A percentile compares a stretch with the other conserved stretches of the same genome.
phyloP scores from a whole-genome alignment of 495 filamentous ascomycete genomes.

The Diplogelasinospora grovesii region DNA sequence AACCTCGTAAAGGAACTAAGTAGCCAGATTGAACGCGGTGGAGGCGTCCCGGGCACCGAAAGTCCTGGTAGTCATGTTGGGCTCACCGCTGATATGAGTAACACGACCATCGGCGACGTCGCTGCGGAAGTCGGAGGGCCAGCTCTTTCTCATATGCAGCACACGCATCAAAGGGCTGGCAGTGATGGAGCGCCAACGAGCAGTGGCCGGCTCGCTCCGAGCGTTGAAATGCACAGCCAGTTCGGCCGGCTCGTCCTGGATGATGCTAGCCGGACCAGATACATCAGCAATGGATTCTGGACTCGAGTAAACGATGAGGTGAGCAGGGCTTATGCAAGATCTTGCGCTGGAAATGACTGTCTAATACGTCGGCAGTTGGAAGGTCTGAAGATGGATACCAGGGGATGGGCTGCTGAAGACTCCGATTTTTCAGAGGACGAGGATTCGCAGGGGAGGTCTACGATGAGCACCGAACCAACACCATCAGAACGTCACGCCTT shows the following conservation, averaged over 20 bases:
- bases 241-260: conserved; percentile 22
- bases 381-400: conserved; percentile 34
- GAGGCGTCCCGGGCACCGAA: too few species aligned
- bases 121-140: too few species aligned
- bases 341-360: conserved; percentile 39
- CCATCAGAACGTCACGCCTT: conserved; percentile 49
- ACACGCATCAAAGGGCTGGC: too few species aligned
- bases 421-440: conserved; percentile 41
- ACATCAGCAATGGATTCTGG: conserved; percentile 50
- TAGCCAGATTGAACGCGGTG: conserved; percentile 45
- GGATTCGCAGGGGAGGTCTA: conserved; percentile 25
- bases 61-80: too few species aligned
- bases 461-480: conserved; percentile 32
- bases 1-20: conserved; percentile 50
- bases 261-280: conserved; percentile 36
- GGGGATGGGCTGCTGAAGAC: conserved; percentile 21
- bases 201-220: too few species aligned
- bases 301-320: conserved; percentile 49
- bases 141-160: too few species aligned
- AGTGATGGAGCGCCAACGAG: too few species aligned
- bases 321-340: conserved; percentile 32
- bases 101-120: too few species aligned
- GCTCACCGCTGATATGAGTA: too few species aligned
- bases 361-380: too few species aligned
- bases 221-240: neutral